These are phyloP conservation scores for Leccinum subtestaceum DNA, from an alignment of 768 basidiomycete species.

Conservation along the genomic window DNA sequence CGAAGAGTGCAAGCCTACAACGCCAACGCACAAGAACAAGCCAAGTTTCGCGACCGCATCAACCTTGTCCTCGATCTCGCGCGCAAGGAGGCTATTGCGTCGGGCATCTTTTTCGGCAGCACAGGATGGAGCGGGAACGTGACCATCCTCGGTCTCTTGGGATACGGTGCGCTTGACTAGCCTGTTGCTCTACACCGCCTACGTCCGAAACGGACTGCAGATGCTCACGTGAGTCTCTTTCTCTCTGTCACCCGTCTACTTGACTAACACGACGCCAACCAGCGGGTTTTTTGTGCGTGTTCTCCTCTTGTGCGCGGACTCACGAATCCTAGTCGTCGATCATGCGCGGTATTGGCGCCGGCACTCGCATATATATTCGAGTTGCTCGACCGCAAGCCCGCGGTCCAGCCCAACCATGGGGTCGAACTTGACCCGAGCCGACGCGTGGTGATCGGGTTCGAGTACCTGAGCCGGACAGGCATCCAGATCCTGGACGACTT, in stretches of 20 bases:
- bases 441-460: too few species aligned
- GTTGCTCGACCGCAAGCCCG: slow-evolving; percentile 76
- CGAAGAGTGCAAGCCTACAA: slow-evolving; percentile 93
- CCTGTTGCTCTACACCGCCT: slow-evolving; percentile 86
- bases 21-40: slow-evolving; percentile 71
- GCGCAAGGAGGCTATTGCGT: slow-evolving; percentile 84
- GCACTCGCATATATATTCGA: slow-evolving; percentile 74
- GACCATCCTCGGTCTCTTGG: slow-evolving; percentile 82
- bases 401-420: slow-evolving; percentile 66
- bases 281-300: slow-evolving; percentile 41
- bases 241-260: not conserved
- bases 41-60: slow-evolving; percentile 69
- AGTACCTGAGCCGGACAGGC: slow-evolving; percentile 68
- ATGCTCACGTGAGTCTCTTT: slow-evolving; percentile 63
- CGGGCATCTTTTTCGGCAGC: slow-evolving; percentile 89
- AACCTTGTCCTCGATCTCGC: slow-evolving; percentile 69
- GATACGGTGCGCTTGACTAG: slow-evolving; percentile 88
- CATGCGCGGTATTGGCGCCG: slow-evolving; percentile 96
- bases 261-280: slow-evolving; percentile 1
- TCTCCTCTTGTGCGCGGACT: not conserved
- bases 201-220: slow-evolving; percentile 76
- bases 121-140: slow-evolving; percentile 94
- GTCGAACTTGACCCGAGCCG: slow-evolving; percentile 14
- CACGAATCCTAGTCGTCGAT: slow-evolving; percentile 64
- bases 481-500: slow-evolving; percentile 82